A percentile compares a stretch with the other conserved stretches of the same genome.
Evolutionary conservation across 2,329 filamentous ascomycete genomes (phyloP).

Genomic region (Teratosphaeria pseudoeucalypti): DNA sequence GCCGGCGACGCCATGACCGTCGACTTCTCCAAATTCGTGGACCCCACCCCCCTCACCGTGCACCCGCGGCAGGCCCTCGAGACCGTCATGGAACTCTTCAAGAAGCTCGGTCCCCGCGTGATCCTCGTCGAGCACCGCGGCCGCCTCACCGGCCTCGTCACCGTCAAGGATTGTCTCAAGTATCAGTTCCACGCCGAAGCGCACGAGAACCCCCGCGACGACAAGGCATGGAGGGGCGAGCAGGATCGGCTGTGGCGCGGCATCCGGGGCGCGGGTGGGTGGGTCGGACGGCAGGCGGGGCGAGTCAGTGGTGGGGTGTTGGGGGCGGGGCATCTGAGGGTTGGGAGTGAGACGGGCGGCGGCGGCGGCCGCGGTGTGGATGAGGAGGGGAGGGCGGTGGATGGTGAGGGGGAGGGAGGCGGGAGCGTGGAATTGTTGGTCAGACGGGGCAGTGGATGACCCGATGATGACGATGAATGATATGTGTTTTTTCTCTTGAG

Average conservation of each 20-base stretch:
- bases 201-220: constrained; percentile 59
- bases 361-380: constrained; percentile 2
- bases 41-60: constrained; percentile 78
- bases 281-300: constrained; percentile 16
- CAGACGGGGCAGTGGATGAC: background rate
- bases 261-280: constrained; percentile 18
- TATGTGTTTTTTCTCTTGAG: background rate
- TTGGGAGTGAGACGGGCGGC: background rate
- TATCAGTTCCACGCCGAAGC: constrained; percentile 96
- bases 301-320: constrained; percentile 13
- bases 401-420: background rate
- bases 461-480: background rate
- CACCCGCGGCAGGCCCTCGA: constrained; percentile 87
- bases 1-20: constrained; percentile 49
- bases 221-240: constrained; percentile 42
- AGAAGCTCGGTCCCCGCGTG: constrained; percentile 90
- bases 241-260: constrained; percentile 56
- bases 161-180: constrained; percentile 92
- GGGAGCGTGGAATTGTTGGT: background rate
- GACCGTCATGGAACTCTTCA: constrained; percentile 97
- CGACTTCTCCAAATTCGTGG: constrained; percentile 80
- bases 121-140: constrained; percentile 89
- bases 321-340: constrained; percentile 4
- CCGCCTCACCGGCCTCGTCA: constrained; percentile 72
- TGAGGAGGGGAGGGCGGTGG: constrained; percentile 4